Percentiles rank a stretch among this genome's conserved stretches.
phyloP scores from a whole-genome alignment of 768 basidiomycete species.

The Lactifluus echinatus region DNA sequence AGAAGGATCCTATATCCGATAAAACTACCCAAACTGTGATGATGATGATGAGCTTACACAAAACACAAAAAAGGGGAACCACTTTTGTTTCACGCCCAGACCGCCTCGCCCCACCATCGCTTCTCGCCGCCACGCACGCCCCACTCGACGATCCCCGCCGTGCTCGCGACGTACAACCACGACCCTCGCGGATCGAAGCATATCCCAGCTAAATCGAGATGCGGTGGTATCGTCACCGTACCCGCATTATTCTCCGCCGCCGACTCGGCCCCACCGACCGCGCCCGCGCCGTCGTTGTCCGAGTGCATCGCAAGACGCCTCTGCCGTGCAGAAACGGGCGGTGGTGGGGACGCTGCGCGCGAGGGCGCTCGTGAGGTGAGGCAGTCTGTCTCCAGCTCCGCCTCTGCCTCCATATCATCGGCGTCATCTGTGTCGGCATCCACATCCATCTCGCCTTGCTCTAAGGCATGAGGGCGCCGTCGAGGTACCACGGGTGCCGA shows the following conservation, averaged over 20 bases:
- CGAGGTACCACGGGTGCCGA: not conserved
- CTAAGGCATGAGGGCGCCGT: slow-evolving; percentile 2
- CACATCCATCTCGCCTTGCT: slow-evolving; percentile 25
- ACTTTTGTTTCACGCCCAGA: slow-evolving; percentile 30
- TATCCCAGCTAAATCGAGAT: slow-evolving; percentile 56
- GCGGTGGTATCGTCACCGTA: slow-evolving; percentile 21
- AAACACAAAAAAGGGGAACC: not conserved
- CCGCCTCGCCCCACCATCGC: slow-evolving; percentile 56
- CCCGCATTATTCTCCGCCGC: slow-evolving; percentile 2
- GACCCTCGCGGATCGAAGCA: slow-evolving; percentile 67
- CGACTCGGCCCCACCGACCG: not conserved
- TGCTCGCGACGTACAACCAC: slow-evolving; percentile 60
- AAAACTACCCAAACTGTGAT: too few relatives aligned
- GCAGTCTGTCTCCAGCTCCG: slow-evolving; percentile 45
- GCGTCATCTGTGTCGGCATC: slow-evolving; percentile 28
- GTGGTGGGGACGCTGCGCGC: slow-evolving; percentile 38
- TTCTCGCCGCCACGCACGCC: slow-evolving; percentile 61
- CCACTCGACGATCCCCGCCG: slow-evolving; percentile 68
- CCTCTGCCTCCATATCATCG: slow-evolving; percentile 32
- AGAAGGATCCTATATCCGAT: too few relatives aligned
- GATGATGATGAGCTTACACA: not conserved
- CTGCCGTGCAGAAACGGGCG: slow-evolving; percentile 23
- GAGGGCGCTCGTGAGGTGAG: slow-evolving; percentile 41
- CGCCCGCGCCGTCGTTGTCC: slow-evolving; percentile 4
- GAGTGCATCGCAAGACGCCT: not conserved